These are phyloP conservation scores for Puccinia brachypodii DNA, from an alignment of 1,284 basidiomycete species.

Conservation along the genomic window DNA sequence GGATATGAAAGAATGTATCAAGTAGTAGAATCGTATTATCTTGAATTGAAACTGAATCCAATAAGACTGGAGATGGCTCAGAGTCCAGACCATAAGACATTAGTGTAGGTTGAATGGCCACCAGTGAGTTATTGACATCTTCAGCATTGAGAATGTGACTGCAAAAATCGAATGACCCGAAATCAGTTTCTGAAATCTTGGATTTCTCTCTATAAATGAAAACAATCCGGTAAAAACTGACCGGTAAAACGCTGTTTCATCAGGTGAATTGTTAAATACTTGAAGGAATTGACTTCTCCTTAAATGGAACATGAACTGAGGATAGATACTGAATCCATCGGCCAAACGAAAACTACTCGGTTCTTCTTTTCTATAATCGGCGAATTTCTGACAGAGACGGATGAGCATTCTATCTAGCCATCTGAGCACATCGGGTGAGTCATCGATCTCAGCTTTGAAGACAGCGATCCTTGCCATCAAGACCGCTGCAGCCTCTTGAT, in stretches of 20 bases:
- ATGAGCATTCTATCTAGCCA: constrained; percentile 99
- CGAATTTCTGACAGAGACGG: constrained; percentile 97
- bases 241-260: constrained; percentile 99
- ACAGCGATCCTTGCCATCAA: constrained; percentile 98
- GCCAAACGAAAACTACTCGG: constrained; percentile 87
- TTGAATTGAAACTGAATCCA: constrained; percentile 97
- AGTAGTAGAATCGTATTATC: constrained; percentile 95
- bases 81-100: constrained; percentile 98
- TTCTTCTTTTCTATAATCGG: constrained; percentile 98
- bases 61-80: constrained; percentile 82
- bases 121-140: constrained; percentile 98
- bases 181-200: constrained; percentile 11
- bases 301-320: constrained; percentile 99
- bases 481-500: constrained; percentile 97
- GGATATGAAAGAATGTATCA: constrained; percentile 99
- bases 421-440: constrained; percentile 91
- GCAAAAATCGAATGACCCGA: constrained; percentile 17
- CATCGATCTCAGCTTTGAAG: constrained; percentile 99
- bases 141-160: constrained; percentile 95
- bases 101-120: constrained; percentile 99
- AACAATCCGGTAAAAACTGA: constrained; percentile 57
- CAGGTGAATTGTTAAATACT: constrained; percentile 99
- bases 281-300: constrained; percentile 97
- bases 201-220: not conserved
- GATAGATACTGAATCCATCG: constrained; percentile 98